Base-by-base conservation (phyloP, 345 rosid genomes). In the Nasturtium officinale region DNA sequence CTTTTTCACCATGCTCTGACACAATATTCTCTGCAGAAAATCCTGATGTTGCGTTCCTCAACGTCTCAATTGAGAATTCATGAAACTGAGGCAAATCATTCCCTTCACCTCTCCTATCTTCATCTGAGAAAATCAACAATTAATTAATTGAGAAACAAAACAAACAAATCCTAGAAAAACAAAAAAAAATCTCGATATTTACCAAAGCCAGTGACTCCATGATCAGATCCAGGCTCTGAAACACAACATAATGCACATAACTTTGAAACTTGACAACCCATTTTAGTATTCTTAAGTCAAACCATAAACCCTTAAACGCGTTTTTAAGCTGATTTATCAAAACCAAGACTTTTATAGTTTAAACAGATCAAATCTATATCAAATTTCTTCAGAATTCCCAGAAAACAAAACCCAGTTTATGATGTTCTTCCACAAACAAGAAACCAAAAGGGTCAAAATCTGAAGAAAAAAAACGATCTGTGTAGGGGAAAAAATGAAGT, bases 1-100 rank as follows among this genome's bases (percentile, higher is more conserved):
- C 98, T 82, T 87, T 94, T 66, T 91, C 97, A 16, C 97, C 97
- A 76, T 91, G 97, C 66, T 94, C 98, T 30, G 96, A 91, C 50
- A 94, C 95, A 65, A 94, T 94, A 59, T 94, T 94, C 78, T 89
- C 96, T 12, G 80, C 82, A 0, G 97, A 87, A 76, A 94, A 94
- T 46, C 98, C 96, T 23, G 95, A 91, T 6, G 98, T 91, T 0
- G 97, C 98, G 74, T 82, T 86, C 81, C 84, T 88, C 7, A 94
- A 82, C 21, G 84, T 83, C 83, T 88, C 96, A 23, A 94, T 80
- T 1, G 92, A 82, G 79, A 85, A 94, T 67, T 94, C 97, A 15
- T 83, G 82, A 62, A 93, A 93, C 6, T 77, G 79, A 8, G 97
- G 90, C 83, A 83, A 64, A 69, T 75, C 72, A 71, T 80, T 80